phyloP scores from a whole-genome alignment of 78 protist genomes.

The Chrysochromulina tobinii region DNA sequence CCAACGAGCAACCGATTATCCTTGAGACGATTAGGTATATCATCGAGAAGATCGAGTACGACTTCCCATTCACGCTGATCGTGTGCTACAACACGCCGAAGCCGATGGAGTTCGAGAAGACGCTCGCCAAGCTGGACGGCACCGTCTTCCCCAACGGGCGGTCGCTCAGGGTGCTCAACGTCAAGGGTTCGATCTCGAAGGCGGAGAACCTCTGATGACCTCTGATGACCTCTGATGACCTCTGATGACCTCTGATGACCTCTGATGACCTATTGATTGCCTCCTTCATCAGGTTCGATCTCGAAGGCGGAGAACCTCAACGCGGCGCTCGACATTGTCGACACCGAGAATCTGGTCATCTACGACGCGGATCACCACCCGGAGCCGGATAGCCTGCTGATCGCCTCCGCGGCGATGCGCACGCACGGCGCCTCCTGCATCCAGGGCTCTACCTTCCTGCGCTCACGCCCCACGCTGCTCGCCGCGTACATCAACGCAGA shows the following conservation, averaged over 20 bases:
- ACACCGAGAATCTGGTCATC: neutral
- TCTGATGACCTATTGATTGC: too few species aligned
- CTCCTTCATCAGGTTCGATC: too few species aligned
- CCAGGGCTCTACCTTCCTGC: constrained; percentile 21
- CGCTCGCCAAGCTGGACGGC: neutral
- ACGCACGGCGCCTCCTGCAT: neutral
- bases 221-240: too few species aligned
- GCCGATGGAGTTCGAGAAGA: neutral
- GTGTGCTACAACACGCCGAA: neutral
- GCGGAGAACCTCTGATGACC: neutral
- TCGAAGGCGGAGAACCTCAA: constrained; percentile 22
- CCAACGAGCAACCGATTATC: neutral
- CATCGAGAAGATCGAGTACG: neutral
- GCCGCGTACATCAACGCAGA: neutral
- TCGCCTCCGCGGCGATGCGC: neutral
- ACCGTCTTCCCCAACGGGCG: neutral
- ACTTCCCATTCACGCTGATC: neutral
- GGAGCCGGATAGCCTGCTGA: neutral
- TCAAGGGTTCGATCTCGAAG: neutral
- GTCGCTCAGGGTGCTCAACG: neutral
- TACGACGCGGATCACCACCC: constrained; percentile 41
- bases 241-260: too few species aligned
- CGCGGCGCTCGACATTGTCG: neutral
- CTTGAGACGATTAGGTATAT: neutral
- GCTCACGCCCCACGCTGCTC: neutral